Base-by-base conservation (phyloP, 805 yeast genomes). In the Metschnikowia cubensis region DNA sequence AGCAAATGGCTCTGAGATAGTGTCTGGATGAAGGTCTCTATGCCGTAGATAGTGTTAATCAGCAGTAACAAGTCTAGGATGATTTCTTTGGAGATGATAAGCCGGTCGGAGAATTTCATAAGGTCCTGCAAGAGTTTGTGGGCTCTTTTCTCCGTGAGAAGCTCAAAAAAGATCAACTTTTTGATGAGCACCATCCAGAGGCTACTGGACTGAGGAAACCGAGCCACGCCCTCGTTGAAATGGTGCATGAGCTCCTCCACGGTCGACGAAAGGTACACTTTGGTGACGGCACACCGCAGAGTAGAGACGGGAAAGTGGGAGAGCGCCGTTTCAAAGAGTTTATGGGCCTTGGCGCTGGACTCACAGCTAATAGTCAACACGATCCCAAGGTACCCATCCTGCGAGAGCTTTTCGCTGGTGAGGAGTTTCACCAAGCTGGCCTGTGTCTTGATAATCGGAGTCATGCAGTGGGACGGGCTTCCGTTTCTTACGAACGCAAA, bases 371-470 rank as follows among this genome's bases (percentile, higher is more conserved):
- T 57, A 0, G 73, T 65, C 18, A 71, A 45, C 1, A 65, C 68
- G 1, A 73, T 60, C 1, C 76, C 78, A 67, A 73, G 63, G 49
- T 66, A 62, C 2, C 71, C 74, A 36, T 60, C 53, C 14, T 71
- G 61, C 22, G 52, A 55, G 7, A 73, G 55, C 1, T 53, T 50
- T 11, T 56, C 47, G 44, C 58, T 53, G 1, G 62, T 54, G 13
- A 66, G 46, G 20, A 49, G 46, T 32, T 56, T 57, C 6, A 67
- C 66, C 41, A 70, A 48, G 4, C 48, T 36, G 47, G 69, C 74
- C 42, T 70, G 75, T 0, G 68, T 55, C 40, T 53, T 59, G 13
- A 66, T 59, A 13, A 67, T 21, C 5, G 53, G 50, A 31, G 42
- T 47, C 13, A 45, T 35, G 13, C 52, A 49, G 13, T 40, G 47